Evolutionary conservation across 495 filamentous ascomycete genomes (phyloP).

Genomic region (Penicillium desertorum): DNA sequence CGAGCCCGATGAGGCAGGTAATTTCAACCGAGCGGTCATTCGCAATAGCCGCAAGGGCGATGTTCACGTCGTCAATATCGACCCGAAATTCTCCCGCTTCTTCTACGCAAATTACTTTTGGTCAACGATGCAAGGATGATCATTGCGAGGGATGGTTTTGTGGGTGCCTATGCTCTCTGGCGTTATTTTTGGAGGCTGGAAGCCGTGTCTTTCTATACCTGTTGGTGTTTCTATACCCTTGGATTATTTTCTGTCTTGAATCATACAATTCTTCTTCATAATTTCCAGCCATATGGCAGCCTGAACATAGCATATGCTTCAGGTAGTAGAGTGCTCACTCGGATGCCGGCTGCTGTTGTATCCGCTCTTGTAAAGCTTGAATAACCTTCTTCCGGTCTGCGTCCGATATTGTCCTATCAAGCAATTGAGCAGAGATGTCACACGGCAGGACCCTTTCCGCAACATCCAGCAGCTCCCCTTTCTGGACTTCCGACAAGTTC

Average conservation of each 20-base stretch:
- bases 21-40: conserved; percentile 82
- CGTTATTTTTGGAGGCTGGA: conserved; percentile 24
- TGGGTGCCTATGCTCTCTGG: conserved; percentile 13
- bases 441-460: conserved; percentile 36
- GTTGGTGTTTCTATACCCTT: conserved; percentile 30
- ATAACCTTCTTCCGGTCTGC: conserved; percentile 28
- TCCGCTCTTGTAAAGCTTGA: conserved; percentile 17
- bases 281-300: neutral
- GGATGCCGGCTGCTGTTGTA: neutral
- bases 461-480: conserved; percentile 33
- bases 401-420: conserved; percentile 24
- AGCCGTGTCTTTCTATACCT: conserved; percentile 8
- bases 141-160: neutral
- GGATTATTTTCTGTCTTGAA: conserved; percentile 16
- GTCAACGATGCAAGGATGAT: conserved; percentile 67
- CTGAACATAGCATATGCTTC: neutral
- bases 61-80: conserved; percentile 92
- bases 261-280: conserved; percentile 9
- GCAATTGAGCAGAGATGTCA: conserved; percentile 13
- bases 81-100: conserved; percentile 83
- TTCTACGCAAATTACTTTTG: conserved; percentile 98
- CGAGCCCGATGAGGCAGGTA: conserved; percentile 75
- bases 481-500: conserved; percentile 18
- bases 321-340: neutral
- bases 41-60: conserved; percentile 85